A percentile compares a stretch with the other conserved stretches of the same genome.
phyloP scores from a whole-genome alignment of 768 basidiomycete genomes.

The Harrya chromipes region DNA sequence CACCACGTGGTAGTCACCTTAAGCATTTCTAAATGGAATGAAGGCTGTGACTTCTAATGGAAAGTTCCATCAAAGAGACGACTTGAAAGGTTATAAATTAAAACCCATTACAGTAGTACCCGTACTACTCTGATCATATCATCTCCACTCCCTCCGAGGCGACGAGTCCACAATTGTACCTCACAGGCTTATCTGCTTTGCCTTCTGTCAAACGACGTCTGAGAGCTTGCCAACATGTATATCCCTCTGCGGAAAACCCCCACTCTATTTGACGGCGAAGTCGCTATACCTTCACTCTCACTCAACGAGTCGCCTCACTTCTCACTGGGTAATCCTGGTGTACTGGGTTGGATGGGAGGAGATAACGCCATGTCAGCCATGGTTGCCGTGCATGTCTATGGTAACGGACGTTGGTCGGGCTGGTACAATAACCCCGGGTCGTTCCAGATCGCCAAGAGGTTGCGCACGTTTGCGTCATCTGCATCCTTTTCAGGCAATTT shows the following conservation, averaged over 20 bases:
- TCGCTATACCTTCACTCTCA: background rate
- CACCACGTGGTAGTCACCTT: too few relatives aligned
- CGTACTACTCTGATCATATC: too few relatives aligned
- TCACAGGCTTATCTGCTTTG: too few relatives aligned
- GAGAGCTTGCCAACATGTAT: too few relatives aligned
- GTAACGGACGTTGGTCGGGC: conserved; percentile 27
- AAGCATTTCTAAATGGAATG: too few relatives aligned
- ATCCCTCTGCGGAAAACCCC: background rate
- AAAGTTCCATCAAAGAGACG: too few relatives aligned
- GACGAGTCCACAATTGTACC: too few relatives aligned
- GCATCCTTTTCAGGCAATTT: conserved; percentile 4
- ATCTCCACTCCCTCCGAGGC: too few relatives aligned
- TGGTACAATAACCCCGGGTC: conserved; percentile 36
- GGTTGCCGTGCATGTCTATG: conserved; percentile 26
- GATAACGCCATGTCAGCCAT: conserved; percentile 31
- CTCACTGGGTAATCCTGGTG: conserved; percentile 22
- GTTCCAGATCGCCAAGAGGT: conserved; percentile 23
- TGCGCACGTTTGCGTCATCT: conserved; percentile 16
- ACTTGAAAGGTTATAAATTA: too few relatives aligned
- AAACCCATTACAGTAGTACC: too few relatives aligned
- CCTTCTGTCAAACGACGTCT: too few relatives aligned
- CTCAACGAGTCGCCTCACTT: conserved; percentile 5
- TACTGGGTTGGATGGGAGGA: conserved; percentile 29
- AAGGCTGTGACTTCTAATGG: too few relatives aligned
- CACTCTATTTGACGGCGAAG: background rate